phyloP scores from a whole-genome alignment of 768 basidiomycete species.

The Lactifluus pinguis region DNA sequence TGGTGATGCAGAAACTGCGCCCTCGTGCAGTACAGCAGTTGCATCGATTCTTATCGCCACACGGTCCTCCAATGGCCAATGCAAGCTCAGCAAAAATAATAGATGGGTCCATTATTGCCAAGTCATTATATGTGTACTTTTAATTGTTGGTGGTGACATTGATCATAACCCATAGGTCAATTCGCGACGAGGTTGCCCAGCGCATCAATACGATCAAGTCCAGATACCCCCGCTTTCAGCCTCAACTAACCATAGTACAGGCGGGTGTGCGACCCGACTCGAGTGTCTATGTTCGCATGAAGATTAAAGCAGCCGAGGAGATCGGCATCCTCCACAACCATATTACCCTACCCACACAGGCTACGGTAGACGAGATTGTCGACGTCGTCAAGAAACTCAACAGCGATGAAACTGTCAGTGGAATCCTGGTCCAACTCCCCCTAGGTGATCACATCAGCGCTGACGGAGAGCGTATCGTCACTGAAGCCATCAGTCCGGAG shows the following conservation, averaged over 20 bases:
- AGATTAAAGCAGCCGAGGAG: conserved; percentile 90
- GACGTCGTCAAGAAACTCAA: conserved; percentile 75
- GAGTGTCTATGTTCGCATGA: conserved; percentile 92
- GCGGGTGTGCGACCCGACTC: conserved; percentile 91
- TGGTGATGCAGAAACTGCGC: conserved; percentile 6
- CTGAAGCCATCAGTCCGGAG: conserved; percentile 87
- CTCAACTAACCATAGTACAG: conserved; percentile 87
- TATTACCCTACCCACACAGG: conserved; percentile 57
- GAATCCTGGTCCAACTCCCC: conserved; percentile 93
- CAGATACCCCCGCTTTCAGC: conserved; percentile 79
- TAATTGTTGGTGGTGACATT: not conserved
- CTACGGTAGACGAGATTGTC: conserved; percentile 69
- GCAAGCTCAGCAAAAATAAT: conserved; percentile 44
- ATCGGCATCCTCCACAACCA: conserved; percentile 85
- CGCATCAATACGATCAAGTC: conserved; percentile 57
- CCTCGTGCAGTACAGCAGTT: not conserved
- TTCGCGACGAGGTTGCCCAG: conserved; percentile 67
- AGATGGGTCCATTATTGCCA: conserved; percentile 79
- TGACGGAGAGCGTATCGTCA: conserved; percentile 82
- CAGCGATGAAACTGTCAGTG: conserved; percentile 69
- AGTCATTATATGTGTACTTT: conserved; percentile 38
- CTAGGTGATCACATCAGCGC: conserved; percentile 73
- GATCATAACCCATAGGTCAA: conserved; percentile 42
- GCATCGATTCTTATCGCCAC: conserved; percentile 7
- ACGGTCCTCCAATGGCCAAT: conserved; percentile 21